A percentile compares a stretch with the other conserved stretches of the same genome.
Evolutionary conservation across 2,329 filamentous ascomycete species (phyloP).

Genomic region (Aureobasidium sp.): DNA sequence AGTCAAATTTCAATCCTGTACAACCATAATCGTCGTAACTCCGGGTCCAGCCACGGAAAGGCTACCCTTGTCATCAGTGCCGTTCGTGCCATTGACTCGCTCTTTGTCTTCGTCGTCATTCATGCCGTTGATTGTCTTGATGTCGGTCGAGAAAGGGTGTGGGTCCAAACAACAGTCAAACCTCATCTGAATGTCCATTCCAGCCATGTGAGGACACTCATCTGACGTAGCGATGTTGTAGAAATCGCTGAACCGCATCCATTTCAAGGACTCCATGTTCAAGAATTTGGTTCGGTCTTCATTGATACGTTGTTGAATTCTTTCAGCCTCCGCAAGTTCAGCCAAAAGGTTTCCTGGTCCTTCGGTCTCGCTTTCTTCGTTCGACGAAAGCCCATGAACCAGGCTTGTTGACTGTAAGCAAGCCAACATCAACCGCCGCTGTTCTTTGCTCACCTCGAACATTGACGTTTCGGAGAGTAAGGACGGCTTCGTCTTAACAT

Average conservation of each 20-base stretch:
- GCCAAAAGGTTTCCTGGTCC: constrained; percentile 11
- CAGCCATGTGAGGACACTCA: constrained; percentile 2
- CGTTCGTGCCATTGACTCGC: constrained; percentile 13
- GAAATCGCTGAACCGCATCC: constrained; percentile 19
- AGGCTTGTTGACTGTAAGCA: constrained; percentile 13
- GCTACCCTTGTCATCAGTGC: background rate
- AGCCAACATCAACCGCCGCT: constrained; percentile 10
- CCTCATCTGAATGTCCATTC: constrained; percentile 6
- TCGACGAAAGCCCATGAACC: constrained; percentile 11
- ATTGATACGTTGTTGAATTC: constrained; percentile 11
- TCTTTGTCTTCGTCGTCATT: background rate
- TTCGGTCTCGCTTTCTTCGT: background rate
- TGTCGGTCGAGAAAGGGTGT: background rate
- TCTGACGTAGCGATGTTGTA: constrained; percentile 14
- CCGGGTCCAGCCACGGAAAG: constrained; percentile 15
- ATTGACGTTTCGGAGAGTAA: background rate
- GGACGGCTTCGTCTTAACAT: constrained; percentile 6
- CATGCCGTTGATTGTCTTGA: constrained; percentile 9
- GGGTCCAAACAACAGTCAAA: constrained; percentile 15
- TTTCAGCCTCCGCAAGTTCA: constrained; percentile 16
- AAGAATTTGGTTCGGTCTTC: constrained; percentile 18
- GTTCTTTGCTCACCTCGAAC: background rate
- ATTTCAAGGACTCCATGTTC: constrained; percentile 14
- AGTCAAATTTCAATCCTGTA: constrained; percentile 12
- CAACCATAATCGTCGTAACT: constrained; percentile 16